A percentile compares a stretch with the other conserved stretches of the same genome.
These are phyloP conservation scores for Mycosphaerella sp. DNA, from an alignment of 2,329 filamentous ascomycete species.

Conservation along the genomic window DNA sequence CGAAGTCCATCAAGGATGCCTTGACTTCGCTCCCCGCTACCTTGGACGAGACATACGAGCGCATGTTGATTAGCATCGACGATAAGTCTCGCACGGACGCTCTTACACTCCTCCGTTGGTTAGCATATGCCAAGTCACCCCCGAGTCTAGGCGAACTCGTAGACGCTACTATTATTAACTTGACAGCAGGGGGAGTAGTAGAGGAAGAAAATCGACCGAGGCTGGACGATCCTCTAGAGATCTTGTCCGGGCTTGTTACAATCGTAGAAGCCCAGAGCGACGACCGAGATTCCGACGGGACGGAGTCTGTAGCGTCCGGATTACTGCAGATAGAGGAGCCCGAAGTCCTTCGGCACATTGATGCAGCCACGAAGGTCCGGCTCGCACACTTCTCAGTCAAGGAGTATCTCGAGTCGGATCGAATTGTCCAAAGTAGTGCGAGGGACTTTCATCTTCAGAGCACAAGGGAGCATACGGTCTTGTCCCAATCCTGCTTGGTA, in stretches of 20 bases:
- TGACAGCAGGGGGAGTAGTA: slow-evolving; percentile 8
- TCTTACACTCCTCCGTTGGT: slow-evolving; percentile 18
- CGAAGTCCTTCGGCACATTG: too few species aligned
- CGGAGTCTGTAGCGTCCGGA: too few species aligned
- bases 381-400: slow-evolving; percentile 27
- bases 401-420: slow-evolving; percentile 23
- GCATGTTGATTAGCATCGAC: slow-evolving; percentile 22
- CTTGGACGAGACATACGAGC: slow-evolving; percentile 27
- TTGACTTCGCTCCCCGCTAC: slow-evolving; percentile 21
- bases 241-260: slow-evolving; percentile 5
- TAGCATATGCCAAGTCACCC: slow-evolving; percentile 21
- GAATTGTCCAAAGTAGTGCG: slow-evolving; percentile 11
- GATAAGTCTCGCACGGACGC: slow-evolving; percentile 11
- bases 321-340: too few species aligned
- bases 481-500: slow-evolving; percentile 16
- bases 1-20: slow-evolving; percentile 13
- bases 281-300: not conserved
- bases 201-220: too few species aligned
- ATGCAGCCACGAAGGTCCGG: slow-evolving; percentile 14
- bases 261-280: slow-evolving; percentile 2
- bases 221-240: too few species aligned
- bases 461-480: slow-evolving; percentile 7
- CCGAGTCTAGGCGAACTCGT: slow-evolving; percentile 19
- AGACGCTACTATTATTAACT: slow-evolving; percentile 21
- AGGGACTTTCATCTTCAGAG: slow-evolving; percentile 11